Evolutionary conservation across 805 yeast species (phyloP), one percentile per base, ranked within the genome.

Genomic region (Blastobotrys robertii): DNA sequence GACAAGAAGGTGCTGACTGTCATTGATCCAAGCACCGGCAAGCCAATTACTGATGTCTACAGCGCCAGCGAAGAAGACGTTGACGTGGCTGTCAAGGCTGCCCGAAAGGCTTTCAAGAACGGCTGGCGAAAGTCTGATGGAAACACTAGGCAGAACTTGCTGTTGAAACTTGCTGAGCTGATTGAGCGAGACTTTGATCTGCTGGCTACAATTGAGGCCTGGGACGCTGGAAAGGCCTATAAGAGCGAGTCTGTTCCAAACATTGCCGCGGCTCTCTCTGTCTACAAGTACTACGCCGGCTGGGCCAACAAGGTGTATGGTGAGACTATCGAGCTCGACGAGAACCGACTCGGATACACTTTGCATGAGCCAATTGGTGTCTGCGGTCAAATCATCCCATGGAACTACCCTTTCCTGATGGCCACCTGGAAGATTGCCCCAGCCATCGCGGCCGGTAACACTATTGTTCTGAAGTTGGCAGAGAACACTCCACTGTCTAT

Each of bases 171-270:
- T 45, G 95, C 96, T 31, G 92, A 84, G 50, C 69, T 81, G 55
- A 65, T 88, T 51, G 94, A 84, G 58, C 70, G 73, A 53, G 72
- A 88, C 58, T 70, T 74, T 44, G 94, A 84, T 48, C 65, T 73
- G 30, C 65, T 88, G 44, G 90, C 95, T 19, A 68, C 77, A 39
- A 82, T 88, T 56, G 97, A 88, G 67, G 72, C 95, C 15, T 69
- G 82, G 62, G 96, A 88, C 63, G 84, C 85, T 62, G 97, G 97
- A 64, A 88, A 87, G 68, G 79, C 94, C 22, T 47, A 47, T 37
- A 43, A 43, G 31, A 33, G 38, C 37, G 48, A 51, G 29, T 45
- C 51, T 8, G 28, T 34, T 28, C 39, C 41, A 28, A 47, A 51
- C 34, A 47, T 60, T 41, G 37, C 42, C 33, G 47, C 44, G 15